phyloP scores from a whole-genome alignment of 202 grass and related monocot species.

The Saccharum hybrid region DNA sequence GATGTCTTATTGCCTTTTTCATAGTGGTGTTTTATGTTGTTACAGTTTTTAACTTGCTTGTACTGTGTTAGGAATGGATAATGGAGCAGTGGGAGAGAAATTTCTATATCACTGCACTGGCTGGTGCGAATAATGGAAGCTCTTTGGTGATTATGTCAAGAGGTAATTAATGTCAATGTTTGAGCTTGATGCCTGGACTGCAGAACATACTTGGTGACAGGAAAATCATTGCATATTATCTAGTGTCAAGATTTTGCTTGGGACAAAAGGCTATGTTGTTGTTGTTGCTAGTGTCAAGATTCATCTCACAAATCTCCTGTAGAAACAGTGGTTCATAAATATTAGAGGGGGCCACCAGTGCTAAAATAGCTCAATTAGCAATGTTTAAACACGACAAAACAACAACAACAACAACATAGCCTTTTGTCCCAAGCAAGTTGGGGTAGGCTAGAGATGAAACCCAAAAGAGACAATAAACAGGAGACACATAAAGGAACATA shows the following conservation, averaged over 20 bases:
- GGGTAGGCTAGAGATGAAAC: too few species aligned
- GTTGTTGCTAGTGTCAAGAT: too few species aligned
- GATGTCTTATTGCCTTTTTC: slow-evolving; percentile 23
- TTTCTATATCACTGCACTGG: slow-evolving; percentile 88
- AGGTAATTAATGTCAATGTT: slow-evolving; percentile 73
- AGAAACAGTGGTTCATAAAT: neutral
- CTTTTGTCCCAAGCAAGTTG: too few species aligned
- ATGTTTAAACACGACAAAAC: neutral
- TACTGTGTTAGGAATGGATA: slow-evolving; percentile 89
- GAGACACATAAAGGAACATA: too few species aligned
- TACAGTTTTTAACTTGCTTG: slow-evolving; percentile 33
- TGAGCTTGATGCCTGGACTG: slow-evolving; percentile 39
- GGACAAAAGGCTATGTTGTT: too few species aligned
- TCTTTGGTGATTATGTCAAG: slow-evolving; percentile 97
- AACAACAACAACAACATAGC: too few species aligned
- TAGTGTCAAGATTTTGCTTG: too few species aligned
- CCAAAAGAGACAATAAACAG: too few species aligned
- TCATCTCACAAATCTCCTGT: slow-evolving; percentile 24
- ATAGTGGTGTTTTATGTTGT: slow-evolving; percentile 39
- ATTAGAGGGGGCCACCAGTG: neutral
- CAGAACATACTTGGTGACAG: slow-evolving; percentile 9
- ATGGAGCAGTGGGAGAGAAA: slow-evolving; percentile 99
- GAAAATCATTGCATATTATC: slow-evolving; percentile 1
- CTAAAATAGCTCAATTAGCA: neutral
- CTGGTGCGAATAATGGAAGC: slow-evolving; percentile 71